Base-by-base conservation (phyloP, 352 stramenopile genomes). In the Phytophthora pluvialis region DNA sequence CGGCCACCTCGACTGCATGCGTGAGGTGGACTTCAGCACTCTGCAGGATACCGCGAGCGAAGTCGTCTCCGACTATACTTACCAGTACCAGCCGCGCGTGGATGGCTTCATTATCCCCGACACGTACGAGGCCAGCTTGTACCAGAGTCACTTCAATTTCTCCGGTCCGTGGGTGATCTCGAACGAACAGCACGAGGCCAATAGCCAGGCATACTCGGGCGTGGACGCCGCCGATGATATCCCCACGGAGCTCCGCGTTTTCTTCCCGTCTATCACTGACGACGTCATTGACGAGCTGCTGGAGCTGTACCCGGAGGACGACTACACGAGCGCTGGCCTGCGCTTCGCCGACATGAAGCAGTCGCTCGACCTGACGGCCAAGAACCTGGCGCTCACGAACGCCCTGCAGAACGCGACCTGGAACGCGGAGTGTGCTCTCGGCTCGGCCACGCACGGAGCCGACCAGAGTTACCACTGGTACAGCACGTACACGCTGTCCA, bases 381-480 rank as follows among this genome's bases (percentile, higher is more conserved):
- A 72, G 52, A 72, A 72, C 45, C 15, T 72, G 44, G 64, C 64
- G 4, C 38, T 72, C 2, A 72, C 44, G 9, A 52, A 68, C 28
- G 57, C 58, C 3, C 44, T 72, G 21, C 28, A 60, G 25, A 72
- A 72, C 25, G 10, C 40, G n/a, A 72, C 64, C 2, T 68, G 64
- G 58, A 72, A 64, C 26, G 58, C 64, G 6, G 44, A 72, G 45
- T 21, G 35, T 12, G 64, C 50, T 3, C 38, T 72, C 5, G 18
- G 40, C 7, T 6, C 43, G 6, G 64, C 58, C 13, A 43, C 56
- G n/a, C 64, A 72, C 26, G 58, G 64, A n/a, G 26, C 64, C 5
- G 58, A 68, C 32, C 64, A 72, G 38, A 68, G 39, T 33, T 72
- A 72, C 59, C 68, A 72, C 64, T 68, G 57, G 50, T 68, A 68